Conservation (phyloP, 768 basidiomycete genomes). For the Boletellus sp. region DNA sequence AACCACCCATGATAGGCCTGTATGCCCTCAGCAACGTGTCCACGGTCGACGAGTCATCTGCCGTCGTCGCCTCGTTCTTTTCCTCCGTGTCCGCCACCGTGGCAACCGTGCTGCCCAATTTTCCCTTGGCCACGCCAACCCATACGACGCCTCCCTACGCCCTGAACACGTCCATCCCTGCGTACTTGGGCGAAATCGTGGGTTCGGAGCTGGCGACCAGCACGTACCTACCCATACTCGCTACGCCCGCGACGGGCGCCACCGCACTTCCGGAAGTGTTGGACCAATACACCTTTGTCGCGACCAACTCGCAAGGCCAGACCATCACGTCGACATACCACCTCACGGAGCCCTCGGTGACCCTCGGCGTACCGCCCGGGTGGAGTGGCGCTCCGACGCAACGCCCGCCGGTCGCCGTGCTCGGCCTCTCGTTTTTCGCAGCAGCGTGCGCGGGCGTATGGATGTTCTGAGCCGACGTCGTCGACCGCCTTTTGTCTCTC, state of each 20-base stretch:
- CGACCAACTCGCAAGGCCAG: conserved; percentile 54
- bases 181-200: conserved; percentile 52
- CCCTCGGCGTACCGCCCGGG: conserved; percentile 65
- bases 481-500: too few relatives aligned
- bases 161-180: conserved; percentile 65
- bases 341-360: conserved; percentile 41
- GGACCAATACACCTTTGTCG: conserved; percentile 49
- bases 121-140: conserved; percentile 59
- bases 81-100: conserved; percentile 63
- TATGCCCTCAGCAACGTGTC: conserved; percentile 56
- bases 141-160: conserved; percentile 60
- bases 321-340: conserved; percentile 54
- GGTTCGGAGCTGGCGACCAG: conserved; percentile 62
- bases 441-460: conserved; percentile 10
- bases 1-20: conserved; percentile 76
- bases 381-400: conserved; percentile 33
- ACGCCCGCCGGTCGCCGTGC: conserved; percentile 6
- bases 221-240: conserved; percentile 64
- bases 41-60: conserved; percentile 37
- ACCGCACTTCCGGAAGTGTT: conserved; percentile 57
- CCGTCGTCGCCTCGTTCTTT: conserved; percentile 47
- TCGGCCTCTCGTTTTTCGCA: conserved; percentile 12
- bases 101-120: conserved; percentile 69
- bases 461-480: conserved; percentile 15
- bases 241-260: conserved; percentile 38